Percentiles rank a stretch among this genome's conserved stretches.
phyloP scores from a whole-genome alignment of 768 basidiomycete genomes.

The Naganishia randhawae region DNA sequence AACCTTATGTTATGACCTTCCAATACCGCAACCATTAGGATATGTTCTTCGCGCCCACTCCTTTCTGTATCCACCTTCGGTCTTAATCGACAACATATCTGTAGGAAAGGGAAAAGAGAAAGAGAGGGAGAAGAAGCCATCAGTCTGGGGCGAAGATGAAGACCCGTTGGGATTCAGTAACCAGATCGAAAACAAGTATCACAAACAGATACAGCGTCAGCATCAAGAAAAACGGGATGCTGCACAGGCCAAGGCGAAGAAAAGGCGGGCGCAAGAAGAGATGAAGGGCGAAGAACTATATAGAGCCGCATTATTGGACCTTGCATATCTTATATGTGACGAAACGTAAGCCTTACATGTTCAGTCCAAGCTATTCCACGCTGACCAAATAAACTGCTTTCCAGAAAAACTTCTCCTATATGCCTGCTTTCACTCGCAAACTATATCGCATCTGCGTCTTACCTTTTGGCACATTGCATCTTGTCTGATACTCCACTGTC shows the following conservation, averaged over 20 bases:
- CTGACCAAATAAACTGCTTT: background rate
- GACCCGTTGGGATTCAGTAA: background rate
- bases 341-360: conserved; percentile 4
- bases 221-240: background rate
- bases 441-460: conserved; percentile 16
- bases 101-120: background rate
- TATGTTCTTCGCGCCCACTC: conserved; percentile 9
- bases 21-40: conserved; percentile 19
- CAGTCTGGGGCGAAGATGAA: conserved; percentile 16
- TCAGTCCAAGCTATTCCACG: background rate
- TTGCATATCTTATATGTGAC: conserved; percentile 26
- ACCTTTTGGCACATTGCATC: conserved; percentile 15
- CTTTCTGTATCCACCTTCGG: background rate
- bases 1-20: conserved; percentile 25
- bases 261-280: background rate
- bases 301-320: conserved; percentile 22
- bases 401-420: conserved; percentile 20
- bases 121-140: background rate
- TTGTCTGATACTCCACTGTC: background rate
- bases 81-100: background rate
- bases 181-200: background rate
- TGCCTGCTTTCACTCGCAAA: conserved; percentile 13
- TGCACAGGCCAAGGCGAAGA: background rate
- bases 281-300: background rate
- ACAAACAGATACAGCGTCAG: background rate